Base-by-base conservation (phyloP, 2,329 filamentous ascomycete species). In the Esteya vermicola region DNA sequence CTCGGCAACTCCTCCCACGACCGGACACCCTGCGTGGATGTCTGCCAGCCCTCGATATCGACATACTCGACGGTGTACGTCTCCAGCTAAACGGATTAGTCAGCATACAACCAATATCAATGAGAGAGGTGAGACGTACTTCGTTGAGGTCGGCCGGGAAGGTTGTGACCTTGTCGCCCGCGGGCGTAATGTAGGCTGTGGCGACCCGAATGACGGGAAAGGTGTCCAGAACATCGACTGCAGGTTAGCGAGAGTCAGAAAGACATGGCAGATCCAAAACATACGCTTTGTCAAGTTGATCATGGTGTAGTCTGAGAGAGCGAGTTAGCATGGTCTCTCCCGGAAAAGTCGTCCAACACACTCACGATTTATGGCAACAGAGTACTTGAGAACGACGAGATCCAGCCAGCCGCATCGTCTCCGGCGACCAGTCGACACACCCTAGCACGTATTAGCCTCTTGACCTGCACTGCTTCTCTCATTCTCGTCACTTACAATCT, bases 171-270 rank as follows among this genome's bases (percentile, higher is more conserved):
- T 62, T 60, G 51, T 70, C 53, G 33, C 60, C 60, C 1, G 59
- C 62, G 31, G 60, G 54, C 39, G 64, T 56, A 50, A 67, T 68
- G 62, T 93, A 93, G 3, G 73, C 76, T 13, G 81, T 72, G 16
- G 81, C 81, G 38, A 84, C 67, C 42, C 86, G 82, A 59, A 93
- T 71, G 52, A 75, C 78, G 9, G 72, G 66, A 55, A 93, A 85
- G 25, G 72, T 72, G 54, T 86, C 81, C 14, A 86, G 67, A 28
- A 85, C 68, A 50, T 84, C 78, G 19, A 83, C 58, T 75, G 67
- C 40, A 58, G n/a, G 27, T 1, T 67, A 36, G 65, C 54, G 54
- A 53, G 66, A 9, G 6, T n/a, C 13, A n/a, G 30, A 33, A 14
- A 20, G 20, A 13, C 6, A 10, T 10, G 6, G 10, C n/a, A n/a